A percentile compares a stretch with the other conserved stretches of the same genome.
These are phyloP conservation scores for Trichoderma harzianum DNA, from an alignment of 2,329 filamentous ascomycete genomes.

Conservation along the genomic window DNA sequence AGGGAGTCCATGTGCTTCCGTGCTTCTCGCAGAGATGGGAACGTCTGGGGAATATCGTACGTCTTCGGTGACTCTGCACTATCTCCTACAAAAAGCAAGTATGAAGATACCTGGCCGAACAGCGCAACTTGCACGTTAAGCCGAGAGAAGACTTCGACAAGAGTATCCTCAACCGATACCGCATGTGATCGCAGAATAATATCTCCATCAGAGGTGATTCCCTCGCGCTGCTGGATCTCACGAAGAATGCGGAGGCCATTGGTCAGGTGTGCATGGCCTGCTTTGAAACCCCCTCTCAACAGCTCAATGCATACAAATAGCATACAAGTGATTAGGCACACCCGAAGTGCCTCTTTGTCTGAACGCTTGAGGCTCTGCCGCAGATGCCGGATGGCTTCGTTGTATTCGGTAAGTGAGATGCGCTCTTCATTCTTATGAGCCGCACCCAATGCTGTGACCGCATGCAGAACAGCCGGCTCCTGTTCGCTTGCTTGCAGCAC, in stretches of 20 bases:
- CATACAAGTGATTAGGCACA: constrained; percentile 41
- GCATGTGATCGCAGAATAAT: constrained; percentile 15
- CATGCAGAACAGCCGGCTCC: constrained; percentile 42
- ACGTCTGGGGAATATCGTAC: constrained; percentile 8
- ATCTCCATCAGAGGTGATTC: not conserved
- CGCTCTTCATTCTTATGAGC: constrained; percentile 28
- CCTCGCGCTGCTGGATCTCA: constrained; percentile 18
- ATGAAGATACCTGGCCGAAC: constrained; percentile 27
- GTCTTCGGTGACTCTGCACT: constrained; percentile 17
- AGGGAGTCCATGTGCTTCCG: constrained; percentile 4
- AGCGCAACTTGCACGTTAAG: constrained; percentile 29
- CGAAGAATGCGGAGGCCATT: constrained; percentile 31
- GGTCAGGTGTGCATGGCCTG: constrained; percentile 29
- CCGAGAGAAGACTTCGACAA: constrained; percentile 28
- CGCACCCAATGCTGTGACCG: constrained; percentile 39
- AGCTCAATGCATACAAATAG: constrained; percentile 41
- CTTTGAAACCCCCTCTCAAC: constrained; percentile 31
- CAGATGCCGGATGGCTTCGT: constrained; percentile 37
- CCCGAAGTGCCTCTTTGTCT: constrained; percentile 29
- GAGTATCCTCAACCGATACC: constrained; percentile 18
- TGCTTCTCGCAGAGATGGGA: constrained; percentile 7
- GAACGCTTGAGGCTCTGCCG: constrained; percentile 26
- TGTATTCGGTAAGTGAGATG: constrained; percentile 36
- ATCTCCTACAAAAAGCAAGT: constrained; percentile 15
- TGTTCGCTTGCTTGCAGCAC: constrained; percentile 37